phyloP scores from a whole-genome alignment of 768 basidiomycete genomes.

The Amyloporia xantha region DNA sequence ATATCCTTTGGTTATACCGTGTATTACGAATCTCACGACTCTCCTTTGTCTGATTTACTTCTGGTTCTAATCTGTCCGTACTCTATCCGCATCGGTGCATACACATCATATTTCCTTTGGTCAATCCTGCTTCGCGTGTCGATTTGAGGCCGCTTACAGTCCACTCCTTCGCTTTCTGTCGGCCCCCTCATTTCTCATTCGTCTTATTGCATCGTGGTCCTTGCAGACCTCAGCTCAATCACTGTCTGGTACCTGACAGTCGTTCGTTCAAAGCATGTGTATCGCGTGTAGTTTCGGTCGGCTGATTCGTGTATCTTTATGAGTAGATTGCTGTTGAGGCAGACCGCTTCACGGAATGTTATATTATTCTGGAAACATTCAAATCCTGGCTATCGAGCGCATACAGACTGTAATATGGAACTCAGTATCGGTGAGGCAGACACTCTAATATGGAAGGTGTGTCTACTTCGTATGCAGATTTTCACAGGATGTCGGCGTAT shows the following conservation, averaged over 20 bases:
- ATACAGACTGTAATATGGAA: no score
- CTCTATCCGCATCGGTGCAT: conserved; percentile 6
- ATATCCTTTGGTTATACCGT: conserved; percentile 16
- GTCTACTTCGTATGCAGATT: no score
- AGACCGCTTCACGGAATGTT: conserved; percentile 6
- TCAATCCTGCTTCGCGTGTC: conserved; percentile 2
- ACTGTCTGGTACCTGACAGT: conserved; percentile 1
- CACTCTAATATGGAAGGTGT: no score
- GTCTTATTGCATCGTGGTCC: background rate
- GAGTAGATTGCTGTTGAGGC: conserved; percentile 7
- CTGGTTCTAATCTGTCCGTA: conserved; percentile 3
- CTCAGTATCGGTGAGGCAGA: no score
- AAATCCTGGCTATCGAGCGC: no score
- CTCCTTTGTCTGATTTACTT: conserved; percentile 7
- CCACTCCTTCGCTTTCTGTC: conserved; percentile 6
- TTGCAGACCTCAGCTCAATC: conserved; percentile 1
- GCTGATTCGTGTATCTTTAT: conserved; percentile 7
- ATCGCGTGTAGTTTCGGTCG: conserved; percentile 6
- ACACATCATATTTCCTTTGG: conserved; percentile 4
- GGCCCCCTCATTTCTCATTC: background rate
- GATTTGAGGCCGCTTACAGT: conserved; percentile 2
- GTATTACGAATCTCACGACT: conserved; percentile 17
- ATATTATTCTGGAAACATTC: conserved; percentile 2
- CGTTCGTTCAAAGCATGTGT: conserved; percentile 6
- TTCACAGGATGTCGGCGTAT: no score